Conservation (phyloP, 106 monocot species). For the Ottelia alismoides region DNA sequence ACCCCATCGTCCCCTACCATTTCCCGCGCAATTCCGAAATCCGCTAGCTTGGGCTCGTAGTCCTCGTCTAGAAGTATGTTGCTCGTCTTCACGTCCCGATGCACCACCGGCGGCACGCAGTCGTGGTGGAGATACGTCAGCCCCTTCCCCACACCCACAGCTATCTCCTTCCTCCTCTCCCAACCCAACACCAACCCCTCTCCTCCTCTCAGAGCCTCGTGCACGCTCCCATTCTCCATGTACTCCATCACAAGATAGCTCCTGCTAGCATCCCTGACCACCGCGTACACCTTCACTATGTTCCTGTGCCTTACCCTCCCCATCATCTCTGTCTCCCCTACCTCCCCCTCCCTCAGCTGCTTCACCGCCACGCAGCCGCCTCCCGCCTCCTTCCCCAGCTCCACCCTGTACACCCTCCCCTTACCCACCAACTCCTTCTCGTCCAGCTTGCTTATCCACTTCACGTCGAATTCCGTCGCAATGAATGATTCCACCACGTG, state of each 20-base stretch:
- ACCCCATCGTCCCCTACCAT: slow-evolving; percentile 26
- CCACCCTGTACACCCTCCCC: slow-evolving; percentile 77
- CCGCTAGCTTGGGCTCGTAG: slow-evolving; percentile 69
- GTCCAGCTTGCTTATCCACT: slow-evolving; percentile 40
- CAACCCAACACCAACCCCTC: slow-evolving; percentile 39
- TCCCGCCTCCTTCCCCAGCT: too few species aligned
- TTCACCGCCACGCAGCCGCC: slow-evolving; percentile 67
- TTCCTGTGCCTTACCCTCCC: slow-evolving; percentile 65
- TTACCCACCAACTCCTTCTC: slow-evolving; percentile 65
- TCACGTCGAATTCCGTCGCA: slow-evolving; percentile 43
- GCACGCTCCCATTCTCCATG: slow-evolving; percentile 65
- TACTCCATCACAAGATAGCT: slow-evolving; percentile 65
- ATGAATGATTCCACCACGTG: slow-evolving; percentile 52
- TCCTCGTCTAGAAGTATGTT: slow-evolving; percentile 74
- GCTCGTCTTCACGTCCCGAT: slow-evolving; percentile 69
- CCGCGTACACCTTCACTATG: slow-evolving; percentile 67
- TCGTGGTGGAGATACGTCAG: slow-evolving; percentile 90
- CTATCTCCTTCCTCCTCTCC: slow-evolving; percentile 55
- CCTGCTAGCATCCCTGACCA: slow-evolving; percentile 27
- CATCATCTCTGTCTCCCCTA: slow-evolving; percentile 53
- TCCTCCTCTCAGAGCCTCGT: slow-evolving; percentile 36
- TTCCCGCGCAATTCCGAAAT: slow-evolving; percentile 73
- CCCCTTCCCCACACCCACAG: slow-evolving; percentile 67
- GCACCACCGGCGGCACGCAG: slow-evolving; percentile 58
- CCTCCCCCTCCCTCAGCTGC: slow-evolving; percentile 35